Evolutionary conservation across 192 early-diverging fungal genomes (phyloP).

Genomic region (Coemansia sp.): DNA sequence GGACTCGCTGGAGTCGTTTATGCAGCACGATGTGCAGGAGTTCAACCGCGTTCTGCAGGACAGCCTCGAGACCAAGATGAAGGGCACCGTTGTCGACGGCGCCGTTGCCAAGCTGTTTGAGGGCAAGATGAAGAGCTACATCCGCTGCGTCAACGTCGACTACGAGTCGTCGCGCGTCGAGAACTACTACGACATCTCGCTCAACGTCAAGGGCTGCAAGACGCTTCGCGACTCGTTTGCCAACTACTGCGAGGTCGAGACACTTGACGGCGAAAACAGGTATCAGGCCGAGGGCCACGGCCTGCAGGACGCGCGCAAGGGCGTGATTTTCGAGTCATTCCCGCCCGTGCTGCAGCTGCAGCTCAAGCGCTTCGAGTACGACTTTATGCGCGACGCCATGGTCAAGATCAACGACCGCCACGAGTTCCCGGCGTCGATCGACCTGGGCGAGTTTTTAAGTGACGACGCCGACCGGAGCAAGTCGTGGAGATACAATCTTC

Average conservation of each 20-base stretch:
- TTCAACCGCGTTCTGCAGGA: constrained; percentile 97
- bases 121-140: constrained; percentile 96
- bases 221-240: constrained; percentile 85
- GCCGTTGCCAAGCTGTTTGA: constrained; percentile 90
- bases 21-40: constrained; percentile 99
- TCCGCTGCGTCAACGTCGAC: constrained; percentile 91
- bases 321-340: constrained; percentile 88
- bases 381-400: constrained; percentile 82
- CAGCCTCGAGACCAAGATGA: constrained; percentile 96
- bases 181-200: constrained; percentile 95
- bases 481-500: constrained; percentile 76
- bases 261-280: constrained; percentile 93
- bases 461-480: constrained; percentile 61
- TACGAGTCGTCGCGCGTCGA: constrained; percentile 93
- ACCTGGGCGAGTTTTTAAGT: constrained; percentile 78
- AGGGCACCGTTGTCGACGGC: constrained; percentile 90
- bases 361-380: constrained; percentile 97
- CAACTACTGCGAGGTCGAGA: constrained; percentile 88
- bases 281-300: constrained; percentile 94
- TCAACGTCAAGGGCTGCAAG: constrained; percentile 94
- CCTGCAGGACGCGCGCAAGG: constrained; percentile 94
- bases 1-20: constrained; percentile 91
- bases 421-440: constrained; percentile 86
- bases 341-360: constrained; percentile 95
- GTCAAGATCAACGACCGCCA: constrained; percentile 98